Conservation (phyloP, 192 early-diverging fungal genomes). For the Gamsiella multidivaricata region DNA sequence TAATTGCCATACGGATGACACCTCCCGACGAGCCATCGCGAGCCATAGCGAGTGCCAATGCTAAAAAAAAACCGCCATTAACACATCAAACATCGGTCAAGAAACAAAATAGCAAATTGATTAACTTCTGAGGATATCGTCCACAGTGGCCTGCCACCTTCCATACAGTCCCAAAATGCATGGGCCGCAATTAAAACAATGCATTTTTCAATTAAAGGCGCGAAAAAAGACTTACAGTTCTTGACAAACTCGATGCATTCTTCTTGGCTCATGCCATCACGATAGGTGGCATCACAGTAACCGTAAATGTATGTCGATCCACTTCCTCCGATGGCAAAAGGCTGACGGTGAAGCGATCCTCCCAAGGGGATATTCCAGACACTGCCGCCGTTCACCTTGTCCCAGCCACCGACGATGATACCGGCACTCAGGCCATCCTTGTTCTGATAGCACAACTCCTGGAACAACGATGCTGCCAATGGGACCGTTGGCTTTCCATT, state of each 20-base stretch:
- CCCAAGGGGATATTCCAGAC: conserved; percentile 94
- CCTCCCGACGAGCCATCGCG: conserved; percentile 98
- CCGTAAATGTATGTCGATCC: conserved; percentile 98
- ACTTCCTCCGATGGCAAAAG: conserved; percentile 95
- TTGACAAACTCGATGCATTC: conserved; percentile 94
- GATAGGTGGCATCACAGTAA: conserved; percentile 92
- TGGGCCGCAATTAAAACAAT: neutral
- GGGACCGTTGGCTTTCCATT: conserved; percentile 89
- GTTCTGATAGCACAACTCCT: conserved; percentile 94
- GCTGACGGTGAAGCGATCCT: conserved; percentile 89
- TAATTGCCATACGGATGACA: conserved; percentile 92
- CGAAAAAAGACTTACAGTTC: conserved; percentile 75
- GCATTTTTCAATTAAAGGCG: neutral
- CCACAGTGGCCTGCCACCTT: too few species aligned
- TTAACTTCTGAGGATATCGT: too few species aligned
- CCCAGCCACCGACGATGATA: conserved; percentile 98
- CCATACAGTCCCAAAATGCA: too few species aligned
- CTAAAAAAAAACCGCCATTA: conserved; percentile 59
- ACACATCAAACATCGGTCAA: neutral
- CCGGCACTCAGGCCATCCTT: conserved; percentile 89
- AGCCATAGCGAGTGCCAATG: conserved; percentile 92
- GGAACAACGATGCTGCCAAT: conserved; percentile 91
- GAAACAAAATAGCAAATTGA: neutral
- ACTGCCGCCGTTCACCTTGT: conserved; percentile 86
- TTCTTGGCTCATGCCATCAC: conserved; percentile 84